These are phyloP conservation scores for Pseudogymnoascus sp. DNA, from an alignment of 2,329 filamentous ascomycete genomes.

Conservation along the genomic window DNA sequence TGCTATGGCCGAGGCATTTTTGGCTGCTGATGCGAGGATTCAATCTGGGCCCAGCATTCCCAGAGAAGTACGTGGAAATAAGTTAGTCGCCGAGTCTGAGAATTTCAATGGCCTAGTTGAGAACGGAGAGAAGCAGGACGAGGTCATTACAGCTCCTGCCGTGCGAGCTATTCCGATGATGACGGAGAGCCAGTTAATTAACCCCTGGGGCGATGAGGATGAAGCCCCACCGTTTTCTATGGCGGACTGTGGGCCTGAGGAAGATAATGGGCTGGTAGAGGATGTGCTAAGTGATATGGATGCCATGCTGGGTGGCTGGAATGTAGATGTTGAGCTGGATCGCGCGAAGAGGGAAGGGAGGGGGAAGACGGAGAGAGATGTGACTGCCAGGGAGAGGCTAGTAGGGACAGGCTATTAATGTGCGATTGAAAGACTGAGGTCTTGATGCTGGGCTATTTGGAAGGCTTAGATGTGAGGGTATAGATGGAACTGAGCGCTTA, in stretches of 20 bases:
- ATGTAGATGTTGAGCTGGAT: background rate
- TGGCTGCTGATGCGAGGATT: slow-evolving; percentile 32
- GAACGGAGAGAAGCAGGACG: background rate
- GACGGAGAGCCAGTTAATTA: background rate
- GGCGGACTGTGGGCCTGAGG: background rate
- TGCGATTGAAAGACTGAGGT: background rate
- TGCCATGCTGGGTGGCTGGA: background rate
- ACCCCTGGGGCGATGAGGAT: background rate
- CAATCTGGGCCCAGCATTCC: background rate
- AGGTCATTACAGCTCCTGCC: background rate
- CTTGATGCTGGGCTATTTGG: background rate
- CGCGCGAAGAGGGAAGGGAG: background rate
- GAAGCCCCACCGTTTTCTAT: background rate
- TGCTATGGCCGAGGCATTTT: slow-evolving; percentile 44
- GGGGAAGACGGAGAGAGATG: background rate
- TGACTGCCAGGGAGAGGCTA: background rate
- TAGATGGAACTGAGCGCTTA: background rate
- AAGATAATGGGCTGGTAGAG: background rate
- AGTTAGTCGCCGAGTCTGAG: background rate
- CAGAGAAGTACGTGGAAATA: background rate
- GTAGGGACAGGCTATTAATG: background rate
- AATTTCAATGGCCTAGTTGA: background rate
- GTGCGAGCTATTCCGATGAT: background rate
- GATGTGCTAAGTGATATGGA: background rate
- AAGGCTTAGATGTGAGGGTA: background rate